Percentiles rank a stretch among this genome's conserved stretches.
Evolutionary conservation across 2,329 filamentous ascomycete species (phyloP).

Genomic region (Fusarium newnesense): DNA sequence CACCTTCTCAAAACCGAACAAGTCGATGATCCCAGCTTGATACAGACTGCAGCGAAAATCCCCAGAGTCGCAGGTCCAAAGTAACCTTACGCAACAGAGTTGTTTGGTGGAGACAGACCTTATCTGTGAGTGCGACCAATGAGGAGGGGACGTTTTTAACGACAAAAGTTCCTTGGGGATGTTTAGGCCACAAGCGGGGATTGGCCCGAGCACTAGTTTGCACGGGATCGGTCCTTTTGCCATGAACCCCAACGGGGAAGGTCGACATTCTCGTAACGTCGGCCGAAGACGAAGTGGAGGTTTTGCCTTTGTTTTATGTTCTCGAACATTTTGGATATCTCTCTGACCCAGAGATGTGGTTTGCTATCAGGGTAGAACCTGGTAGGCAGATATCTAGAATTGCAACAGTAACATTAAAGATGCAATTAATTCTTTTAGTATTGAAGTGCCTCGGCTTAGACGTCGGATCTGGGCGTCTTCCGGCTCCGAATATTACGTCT

Average conservation of each 20-base stretch:
- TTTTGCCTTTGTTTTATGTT: background rate
- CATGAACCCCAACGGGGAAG: conserved; percentile 30
- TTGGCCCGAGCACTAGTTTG: conserved; percentile 27
- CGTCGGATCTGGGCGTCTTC: conserved; percentile 9
- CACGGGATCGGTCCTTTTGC: conserved; percentile 31
- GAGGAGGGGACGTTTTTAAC: background rate
- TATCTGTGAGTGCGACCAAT: conserved; percentile 13
- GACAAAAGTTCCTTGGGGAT: conserved; percentile 25
- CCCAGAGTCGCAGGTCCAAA: background rate
- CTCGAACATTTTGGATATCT: background rate
- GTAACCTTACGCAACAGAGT: conserved; percentile 15
- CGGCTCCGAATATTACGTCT: conserved; percentile 18
- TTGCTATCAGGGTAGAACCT: background rate
- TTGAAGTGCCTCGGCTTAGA: conserved; percentile 7
- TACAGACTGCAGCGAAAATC: background rate
- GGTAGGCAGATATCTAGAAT: background rate
- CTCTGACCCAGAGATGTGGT: background rate
- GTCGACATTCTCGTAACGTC: conserved; percentile 10
- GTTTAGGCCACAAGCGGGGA: conserved; percentile 29
- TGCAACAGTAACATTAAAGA: background rate
- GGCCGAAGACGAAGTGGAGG: conserved; percentile 3
- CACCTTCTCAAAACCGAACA: background rate
- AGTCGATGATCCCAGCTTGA: conserved; percentile 18
- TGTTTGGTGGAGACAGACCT: conserved; percentile 21
- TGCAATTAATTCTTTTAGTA: background rate